These are phyloP conservation scores for Schizochytrium sp. DNA, from an alignment of 108 stramenopile species.

Conservation along the genomic window DNA sequence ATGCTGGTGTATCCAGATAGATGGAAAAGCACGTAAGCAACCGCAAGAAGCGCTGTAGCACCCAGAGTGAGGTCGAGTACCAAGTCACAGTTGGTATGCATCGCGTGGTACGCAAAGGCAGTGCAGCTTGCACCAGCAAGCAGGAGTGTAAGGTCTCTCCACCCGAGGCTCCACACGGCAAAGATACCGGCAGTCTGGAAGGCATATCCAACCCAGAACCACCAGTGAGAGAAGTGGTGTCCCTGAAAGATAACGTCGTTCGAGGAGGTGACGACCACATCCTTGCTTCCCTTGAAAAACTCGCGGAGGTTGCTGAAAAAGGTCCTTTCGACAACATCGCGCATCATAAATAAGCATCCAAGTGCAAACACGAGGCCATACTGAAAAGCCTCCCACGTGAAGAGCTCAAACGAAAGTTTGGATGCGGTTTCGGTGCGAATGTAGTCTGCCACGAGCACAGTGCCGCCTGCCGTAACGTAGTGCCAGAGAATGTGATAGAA, in stretches of 20 bases:
- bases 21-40: background rate
- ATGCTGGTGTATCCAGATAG: slow-evolving; percentile 9
- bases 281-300: background rate
- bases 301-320: background rate
- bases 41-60: slow-evolving; percentile 44
- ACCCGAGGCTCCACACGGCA: slow-evolving; percentile 36
- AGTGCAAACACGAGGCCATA: slow-evolving; percentile 6
- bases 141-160: background rate
- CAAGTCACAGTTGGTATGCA: background rate
- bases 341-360: background rate
- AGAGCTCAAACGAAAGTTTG: slow-evolving; percentile 28
- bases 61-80: slow-evolving; percentile 18
- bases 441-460: background rate
- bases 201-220: slow-evolving; percentile 34
- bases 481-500: slow-evolving; percentile 47
- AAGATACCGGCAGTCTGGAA: slow-evolving; percentile 13
- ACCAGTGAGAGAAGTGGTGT: slow-evolving; percentile 41
- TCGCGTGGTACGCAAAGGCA: slow-evolving; percentile 19
- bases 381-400: slow-evolving; percentile 2
- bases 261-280: background rate
- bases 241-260: slow-evolving; percentile 9
- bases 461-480: slow-evolving; percentile 11
- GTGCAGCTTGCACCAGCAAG: background rate
- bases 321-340: background rate
- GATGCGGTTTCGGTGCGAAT: background rate